These are phyloP conservation scores for Citrus mangshanensis DNA, from an alignment of 345 rosid genomes.

Conservation along the genomic window DNA sequence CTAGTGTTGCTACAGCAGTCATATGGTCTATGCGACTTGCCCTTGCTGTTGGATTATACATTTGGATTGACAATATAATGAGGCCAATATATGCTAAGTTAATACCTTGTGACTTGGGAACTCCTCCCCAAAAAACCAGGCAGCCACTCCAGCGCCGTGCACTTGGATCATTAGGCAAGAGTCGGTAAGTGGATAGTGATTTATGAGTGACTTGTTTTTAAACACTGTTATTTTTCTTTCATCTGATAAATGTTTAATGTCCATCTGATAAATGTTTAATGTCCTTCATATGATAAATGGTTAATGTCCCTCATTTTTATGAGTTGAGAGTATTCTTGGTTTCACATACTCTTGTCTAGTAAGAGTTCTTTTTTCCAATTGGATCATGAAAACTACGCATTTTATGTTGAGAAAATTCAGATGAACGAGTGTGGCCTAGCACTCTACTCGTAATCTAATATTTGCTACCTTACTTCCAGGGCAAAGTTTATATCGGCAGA, in stretches of 20 bases:
- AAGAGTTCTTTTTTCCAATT: background rate
- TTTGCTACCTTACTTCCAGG: slow-evolving; percentile 35
- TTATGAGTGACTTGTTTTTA: slow-evolving; percentile 7
- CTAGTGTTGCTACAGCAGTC: slow-evolving; percentile 81
- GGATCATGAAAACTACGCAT: background rate
- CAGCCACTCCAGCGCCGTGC: slow-evolving; percentile 70
- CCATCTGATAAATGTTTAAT: slow-evolving; percentile 1
- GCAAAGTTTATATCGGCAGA: slow-evolving; percentile 95
- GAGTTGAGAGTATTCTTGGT: background rate
- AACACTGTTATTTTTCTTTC: background rate
- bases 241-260: slow-evolving; percentile 3
- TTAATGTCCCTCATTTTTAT: background rate
- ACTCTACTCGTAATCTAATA: slow-evolving; percentile 10
- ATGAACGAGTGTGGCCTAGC: background rate
- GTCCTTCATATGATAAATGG: background rate
- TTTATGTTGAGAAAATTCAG: background rate
- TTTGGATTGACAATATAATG: slow-evolving; percentile 75
- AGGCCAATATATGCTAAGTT: slow-evolving; percentile 89
- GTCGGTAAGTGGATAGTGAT: slow-evolving; percentile 54
- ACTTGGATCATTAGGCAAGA: slow-evolving; percentile 92
- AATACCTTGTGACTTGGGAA: slow-evolving; percentile 91
- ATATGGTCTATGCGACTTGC: slow-evolving; percentile 94
- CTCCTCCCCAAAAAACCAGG: slow-evolving; percentile 46
- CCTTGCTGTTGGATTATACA: slow-evolving; percentile 61
- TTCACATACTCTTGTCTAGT: background rate